Evolutionary conservation across 2,329 filamentous ascomycete species (phyloP), one percentile per base, ranked within the genome.

Genomic region (Furcasterigmium furcatum): DNA sequence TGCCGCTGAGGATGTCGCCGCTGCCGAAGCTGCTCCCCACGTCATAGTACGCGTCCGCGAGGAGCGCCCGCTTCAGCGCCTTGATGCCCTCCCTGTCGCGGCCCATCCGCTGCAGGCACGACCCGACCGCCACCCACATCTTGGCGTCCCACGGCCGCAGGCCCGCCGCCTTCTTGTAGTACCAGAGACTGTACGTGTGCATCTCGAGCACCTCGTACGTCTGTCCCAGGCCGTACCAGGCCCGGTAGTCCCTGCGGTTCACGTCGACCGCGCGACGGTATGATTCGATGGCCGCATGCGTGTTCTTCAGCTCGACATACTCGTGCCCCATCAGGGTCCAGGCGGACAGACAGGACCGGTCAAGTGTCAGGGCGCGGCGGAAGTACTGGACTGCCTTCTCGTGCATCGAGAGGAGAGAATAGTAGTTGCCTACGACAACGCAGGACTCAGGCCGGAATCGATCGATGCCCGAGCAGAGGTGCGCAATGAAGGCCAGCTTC

Each of bases 271-370:
- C 94, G 35, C 94, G 85, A 2, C 94, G 84, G 61, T 99, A 99
- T 2, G 90, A 95, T 64, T 99, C 94, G 50, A 99, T 97, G 9
- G 94, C 94, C 0, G 94, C 92, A 58, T 99, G 94, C 0, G 92
- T 97, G 62, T 99, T 99, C 61, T 97, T 99, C 67, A 99, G 84
- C 66, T 99, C 94, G 44, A 97, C 91, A 57, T 96, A 99, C 64
- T 99, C 94, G 65, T 99, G 94, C 1, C 94, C 94, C 92, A 99
- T 97, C 1, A 99, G 75, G 0, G 94, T 99, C 94, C 94, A 99
- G 2, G 94, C 94, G 1, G 91, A 95, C 14, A 96, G 77, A 62
- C 94, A 99, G 21, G 84, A 86, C 9, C 92, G 84, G 61, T 99
- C 94, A 0, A 99, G 75, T 0, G 90, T 95, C 18, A 99, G 70